Evolutionary conservation across 208 protist species (phyloP).

Genomic region (Crithidia brevicula): DNA sequence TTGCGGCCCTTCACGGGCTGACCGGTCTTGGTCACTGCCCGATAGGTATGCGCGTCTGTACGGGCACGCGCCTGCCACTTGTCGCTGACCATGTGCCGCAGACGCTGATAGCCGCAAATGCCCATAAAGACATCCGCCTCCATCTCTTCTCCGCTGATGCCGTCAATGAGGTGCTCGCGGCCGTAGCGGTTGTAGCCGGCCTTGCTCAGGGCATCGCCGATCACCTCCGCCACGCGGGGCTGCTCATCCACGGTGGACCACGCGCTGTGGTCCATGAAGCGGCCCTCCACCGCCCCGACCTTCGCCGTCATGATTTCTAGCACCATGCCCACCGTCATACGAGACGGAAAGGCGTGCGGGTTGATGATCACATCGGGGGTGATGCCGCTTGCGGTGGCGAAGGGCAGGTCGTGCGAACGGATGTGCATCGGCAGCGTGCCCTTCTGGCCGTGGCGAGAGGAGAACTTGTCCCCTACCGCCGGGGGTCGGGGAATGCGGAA

Average conservation of each 20-base stretch:
- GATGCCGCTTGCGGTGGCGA: conserved; percentile 94
- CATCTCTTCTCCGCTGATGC: conserved; percentile 96
- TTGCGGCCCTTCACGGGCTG: conserved; percentile 99
- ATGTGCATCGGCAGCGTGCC: conserved; percentile 97
- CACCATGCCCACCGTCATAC: conserved; percentile 99
- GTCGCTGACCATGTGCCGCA: conserved; percentile 99
- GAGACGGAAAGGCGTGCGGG: conserved; percentile 99
- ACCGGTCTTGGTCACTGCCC: conserved; percentile 94
- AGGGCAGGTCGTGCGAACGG: conserved; percentile 94
- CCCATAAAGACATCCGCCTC: conserved; percentile 98
- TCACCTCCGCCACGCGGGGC: conserved; percentile 75
- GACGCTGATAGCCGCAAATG: conserved; percentile 99
- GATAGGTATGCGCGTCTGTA: conserved; percentile 86
- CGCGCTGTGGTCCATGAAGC: conserved; percentile 97
- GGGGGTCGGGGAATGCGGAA: conserved; percentile 97
- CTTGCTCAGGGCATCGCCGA: conserved; percentile 96
- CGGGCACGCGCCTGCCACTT: conserved; percentile 99
- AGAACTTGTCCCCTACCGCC: conserved; percentile 99
- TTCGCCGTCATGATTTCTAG: conserved; percentile 98
- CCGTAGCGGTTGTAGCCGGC: conserved; percentile 98
- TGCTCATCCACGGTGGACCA: conserved; percentile 79
- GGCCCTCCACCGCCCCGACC: conserved; percentile 94
- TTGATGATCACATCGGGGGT: conserved; percentile 99
- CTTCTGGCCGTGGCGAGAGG: conserved; percentile 99
- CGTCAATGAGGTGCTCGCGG: conserved; percentile 95